phyloP scores from a whole-genome alignment of 345 rosid species.

The Erysimum cheiranthoides region DNA sequence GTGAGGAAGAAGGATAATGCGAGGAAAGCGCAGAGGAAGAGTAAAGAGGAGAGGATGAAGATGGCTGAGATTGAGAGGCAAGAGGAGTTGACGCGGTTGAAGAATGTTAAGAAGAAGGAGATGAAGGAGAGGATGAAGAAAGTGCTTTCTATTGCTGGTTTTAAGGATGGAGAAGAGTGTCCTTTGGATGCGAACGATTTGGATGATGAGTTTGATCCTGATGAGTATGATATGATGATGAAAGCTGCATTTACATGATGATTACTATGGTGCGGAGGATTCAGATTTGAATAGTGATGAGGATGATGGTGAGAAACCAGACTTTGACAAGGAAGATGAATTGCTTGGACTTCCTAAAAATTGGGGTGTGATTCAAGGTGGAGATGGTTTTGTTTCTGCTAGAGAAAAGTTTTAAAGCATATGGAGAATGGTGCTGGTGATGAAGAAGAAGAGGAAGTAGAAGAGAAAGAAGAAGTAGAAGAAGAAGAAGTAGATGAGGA shows the following conservation, averaged over 20 bases:
- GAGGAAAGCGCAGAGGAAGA: slow-evolving; percentile 75
- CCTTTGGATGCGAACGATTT: slow-evolving; percentile 49
- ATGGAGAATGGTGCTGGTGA: slow-evolving; percentile 43
- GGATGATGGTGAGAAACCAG: slow-evolving; percentile 69
- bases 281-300: slow-evolving; percentile 52
- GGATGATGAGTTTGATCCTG: slow-evolving; percentile 84
- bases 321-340: slow-evolving; percentile 87
- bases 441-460: slow-evolving; percentile 31
- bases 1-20: slow-evolving; percentile 82
- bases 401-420: slow-evolving; percentile 62
- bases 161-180: slow-evolving; percentile 56
- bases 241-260: slow-evolving; percentile 62
- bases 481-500: slow-evolving; percentile 36
- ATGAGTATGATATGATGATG: slow-evolving; percentile 83
- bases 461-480: slow-evolving; percentile 32
- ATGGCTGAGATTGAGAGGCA: slow-evolving; percentile 69
- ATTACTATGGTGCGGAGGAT: slow-evolving; percentile 74
- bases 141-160: slow-evolving; percentile 73
- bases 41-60: slow-evolving; percentile 73
- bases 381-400: slow-evolving; percentile 68
- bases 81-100: slow-evolving; percentile 85
- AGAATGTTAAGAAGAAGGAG: slow-evolving; percentile 90
- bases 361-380: slow-evolving; percentile 60
- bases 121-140: slow-evolving; percentile 76
- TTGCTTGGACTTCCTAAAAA: slow-evolving; percentile 79